phyloP scores from a whole-genome alignment of 306 rosid species.

The Vigna reflexopilosa region DNA sequence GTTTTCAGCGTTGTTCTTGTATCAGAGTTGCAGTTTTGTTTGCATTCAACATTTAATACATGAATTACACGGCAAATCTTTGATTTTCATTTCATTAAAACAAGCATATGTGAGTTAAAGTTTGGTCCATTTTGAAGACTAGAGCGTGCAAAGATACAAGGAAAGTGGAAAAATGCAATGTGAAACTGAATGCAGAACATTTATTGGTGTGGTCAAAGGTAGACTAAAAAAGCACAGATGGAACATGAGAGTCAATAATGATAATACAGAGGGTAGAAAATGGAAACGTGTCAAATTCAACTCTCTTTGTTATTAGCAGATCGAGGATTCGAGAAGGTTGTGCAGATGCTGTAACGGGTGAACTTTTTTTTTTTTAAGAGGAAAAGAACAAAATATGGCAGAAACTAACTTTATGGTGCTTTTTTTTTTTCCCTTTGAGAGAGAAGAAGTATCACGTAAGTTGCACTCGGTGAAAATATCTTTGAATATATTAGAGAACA shows the following conservation, averaged over 20 bases:
- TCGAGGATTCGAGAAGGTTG: conserved; percentile 21
- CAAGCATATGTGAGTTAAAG: neutral
- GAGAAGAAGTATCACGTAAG: conserved; percentile 9
- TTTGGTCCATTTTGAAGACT: neutral
- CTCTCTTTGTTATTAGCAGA: neutral
- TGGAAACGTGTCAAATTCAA: conserved; percentile 20
- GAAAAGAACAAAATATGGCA: neutral
- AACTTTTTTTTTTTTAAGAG: neutral
- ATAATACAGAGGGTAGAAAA: conserved; percentile 7
- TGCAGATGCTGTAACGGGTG: neutral
- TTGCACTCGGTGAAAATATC: conserved; percentile 44
- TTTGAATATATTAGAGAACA: neutral
- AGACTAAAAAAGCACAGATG: neutral
- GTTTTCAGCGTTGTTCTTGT: neutral
- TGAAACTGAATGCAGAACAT: conserved; percentile 12
- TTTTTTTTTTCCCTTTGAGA: neutral
- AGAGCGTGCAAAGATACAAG: neutral
- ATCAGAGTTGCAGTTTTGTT: neutral
- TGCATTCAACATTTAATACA: too few species aligned
- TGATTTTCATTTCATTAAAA: neutral
- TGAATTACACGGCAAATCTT: too few species aligned
- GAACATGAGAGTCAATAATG: conserved; percentile 6
- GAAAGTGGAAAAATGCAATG: neutral
- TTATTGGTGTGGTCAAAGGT: conserved; percentile 33
- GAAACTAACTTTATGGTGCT: neutral